Base-by-base conservation (phyloP, 768 basidiomycete species). In the Gyrodon lividus region DNA sequence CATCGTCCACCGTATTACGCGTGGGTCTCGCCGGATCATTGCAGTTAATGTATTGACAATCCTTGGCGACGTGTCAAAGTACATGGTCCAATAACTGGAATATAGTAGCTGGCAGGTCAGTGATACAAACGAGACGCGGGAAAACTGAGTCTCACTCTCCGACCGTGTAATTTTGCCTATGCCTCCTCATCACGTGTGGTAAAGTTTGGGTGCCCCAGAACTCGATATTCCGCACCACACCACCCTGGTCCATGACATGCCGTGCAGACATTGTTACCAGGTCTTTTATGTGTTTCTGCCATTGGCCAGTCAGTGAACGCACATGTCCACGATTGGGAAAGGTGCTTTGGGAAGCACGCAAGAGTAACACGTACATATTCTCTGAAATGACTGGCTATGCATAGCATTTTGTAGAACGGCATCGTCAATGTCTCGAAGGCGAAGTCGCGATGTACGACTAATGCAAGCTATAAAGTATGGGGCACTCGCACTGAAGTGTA, bases 371-470 rank as follows among this genome's bases (percentile, higher is more conserved):
- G 47, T 54, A 90, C 90, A 64, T 86, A 92, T 79, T 86, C 78
- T 14, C 72, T 69, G 56, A 83, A 83, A 65, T 93, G 91, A 4
- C 81, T 79, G 1, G 91, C 77, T 52, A 94, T 89, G 64, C 91
- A 92, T 44, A 92, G 62, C 77, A 95, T 82, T 62, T 92, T 84
- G 72, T 95, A 95, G 64, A 93, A 79, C 5, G 91, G 91, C 92
- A 95, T 95, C 20, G 59, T 37, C 34, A 3, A 14, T 8, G 23
- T 42, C 23, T 13, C 12, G 65, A 38, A 37, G 59, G 57, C 23
- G 46, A 16, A 52, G n/a, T 40, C n/a, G n/a, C n/a, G n/a, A n/a
- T n/a, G n/a, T n/a, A n/a, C n/a, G n/a, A n/a, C n/a, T n/a, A n/a
- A n/a, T n/a, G n/a, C n/a, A n/a, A n/a, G n/a, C n/a, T n/a, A n/a